phyloP scores from a whole-genome alignment of 768 basidiomycete genomes.

The Collybia nuda region DNA sequence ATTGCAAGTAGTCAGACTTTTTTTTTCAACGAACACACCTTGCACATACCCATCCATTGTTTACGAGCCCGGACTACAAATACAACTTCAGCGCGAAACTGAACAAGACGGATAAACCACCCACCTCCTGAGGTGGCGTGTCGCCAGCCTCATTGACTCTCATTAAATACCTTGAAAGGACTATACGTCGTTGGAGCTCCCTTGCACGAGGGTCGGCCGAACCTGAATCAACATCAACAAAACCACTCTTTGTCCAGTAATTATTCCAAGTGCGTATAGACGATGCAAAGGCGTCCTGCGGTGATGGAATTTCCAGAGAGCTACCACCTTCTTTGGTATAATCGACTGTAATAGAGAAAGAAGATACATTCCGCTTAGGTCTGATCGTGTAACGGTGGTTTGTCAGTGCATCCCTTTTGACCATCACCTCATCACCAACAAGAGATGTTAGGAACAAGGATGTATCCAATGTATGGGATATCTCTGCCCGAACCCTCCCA shows the following conservation, averaged over 20 bases:
- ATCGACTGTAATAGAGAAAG: conserved; percentile 36
- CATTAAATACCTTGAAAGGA: conserved; percentile 56
- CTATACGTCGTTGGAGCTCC: conserved; percentile 56
- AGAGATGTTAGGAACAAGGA: conserved; percentile 43
- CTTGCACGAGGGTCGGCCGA: conserved; percentile 50
- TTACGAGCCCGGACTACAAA: conserved; percentile 49
- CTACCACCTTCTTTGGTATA: conserved; percentile 14
- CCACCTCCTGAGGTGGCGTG: conserved; percentile 56
- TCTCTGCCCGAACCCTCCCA: conserved; percentile 28
- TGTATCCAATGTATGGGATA: conserved; percentile 40
- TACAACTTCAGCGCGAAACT: too few relatives aligned
- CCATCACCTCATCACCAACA: conserved; percentile 35
- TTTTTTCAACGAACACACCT: too few relatives aligned
- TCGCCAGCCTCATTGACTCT: conserved; percentile 59
- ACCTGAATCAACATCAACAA: conserved; percentile 50
- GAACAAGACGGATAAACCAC: conserved; percentile 4
- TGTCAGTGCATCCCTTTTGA: conserved; percentile 40
- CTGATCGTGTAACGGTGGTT: conserved; percentile 48
- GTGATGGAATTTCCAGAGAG: conserved; percentile 14
- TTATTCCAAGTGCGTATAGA: conserved; percentile 40
- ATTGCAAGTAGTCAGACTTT: too few relatives aligned
- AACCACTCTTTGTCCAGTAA: conserved; percentile 50
- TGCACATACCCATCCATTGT: conserved; percentile 52
- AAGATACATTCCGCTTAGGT: conserved; percentile 22
- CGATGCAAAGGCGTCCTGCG: conserved; percentile 26